Evolutionary conservation across 129 eudicot genomes (phyloP).

Genomic region (Ambrosia artemisiifolia): DNA sequence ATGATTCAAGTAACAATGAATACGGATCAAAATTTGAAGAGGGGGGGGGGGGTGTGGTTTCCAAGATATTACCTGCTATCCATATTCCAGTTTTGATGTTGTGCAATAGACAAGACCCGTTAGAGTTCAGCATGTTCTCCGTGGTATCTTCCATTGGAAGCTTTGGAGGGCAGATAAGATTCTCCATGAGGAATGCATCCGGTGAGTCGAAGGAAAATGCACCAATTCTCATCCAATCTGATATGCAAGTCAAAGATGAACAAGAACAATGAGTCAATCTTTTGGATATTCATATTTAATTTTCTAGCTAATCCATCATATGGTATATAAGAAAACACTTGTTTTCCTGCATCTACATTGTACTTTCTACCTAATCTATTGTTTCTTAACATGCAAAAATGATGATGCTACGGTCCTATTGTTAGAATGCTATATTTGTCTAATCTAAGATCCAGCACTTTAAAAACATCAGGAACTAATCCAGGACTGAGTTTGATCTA

Average conservation of each 20-base stretch:
- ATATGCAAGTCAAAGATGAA: constrained; percentile 12
- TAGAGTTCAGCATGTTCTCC: constrained; percentile 50
- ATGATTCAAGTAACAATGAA: constrained; percentile 10
- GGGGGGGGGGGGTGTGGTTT: too few species aligned
- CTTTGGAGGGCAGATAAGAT: constrained; percentile 46
- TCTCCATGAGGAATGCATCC: constrained; percentile 72
- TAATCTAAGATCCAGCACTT: constrained; percentile 7
- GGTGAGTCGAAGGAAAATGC: constrained; percentile 71
- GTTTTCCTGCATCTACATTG: background rate
- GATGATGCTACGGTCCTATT: background rate
- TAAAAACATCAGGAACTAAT: background rate
- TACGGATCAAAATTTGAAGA: constrained; percentile 3
- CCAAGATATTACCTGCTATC: constrained; percentile 79
- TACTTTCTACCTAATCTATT: background rate
- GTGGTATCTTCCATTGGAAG: constrained; percentile 42
- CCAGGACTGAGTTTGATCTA: background rate
- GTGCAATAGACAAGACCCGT: constrained; percentile 53
- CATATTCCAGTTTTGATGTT: constrained; percentile 87
- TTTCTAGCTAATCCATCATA: constrained; percentile 18
- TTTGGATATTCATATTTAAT: background rate
- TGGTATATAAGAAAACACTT: background rate
- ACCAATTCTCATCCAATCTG: constrained; percentile 97
- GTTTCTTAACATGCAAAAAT: background rate
- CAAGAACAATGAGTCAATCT: constrained; percentile 7
- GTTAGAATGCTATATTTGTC: constrained; percentile 5